Conservation (phyloP, 2,329 filamentous ascomycete genomes). For the Aureobasidium pullulans region DNA sequence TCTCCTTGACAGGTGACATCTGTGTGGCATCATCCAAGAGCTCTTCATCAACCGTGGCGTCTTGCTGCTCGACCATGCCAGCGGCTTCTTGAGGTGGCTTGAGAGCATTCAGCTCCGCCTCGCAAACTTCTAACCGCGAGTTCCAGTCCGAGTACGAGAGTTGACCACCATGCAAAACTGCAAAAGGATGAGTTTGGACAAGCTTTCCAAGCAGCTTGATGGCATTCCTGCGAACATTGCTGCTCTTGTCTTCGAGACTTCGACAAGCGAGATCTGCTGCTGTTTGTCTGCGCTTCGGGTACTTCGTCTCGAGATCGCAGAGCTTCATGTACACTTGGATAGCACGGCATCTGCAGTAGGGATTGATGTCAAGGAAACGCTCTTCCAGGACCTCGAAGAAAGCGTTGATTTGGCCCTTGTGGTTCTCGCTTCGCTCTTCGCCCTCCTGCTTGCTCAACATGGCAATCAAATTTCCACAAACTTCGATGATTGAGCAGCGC, state of each 20-base stretch:
- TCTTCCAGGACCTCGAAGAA: conserved; percentile 97
- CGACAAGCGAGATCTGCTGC: conserved; percentile 80
- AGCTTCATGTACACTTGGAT: conserved; percentile 91
- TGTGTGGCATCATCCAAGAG: conserved; percentile 86
- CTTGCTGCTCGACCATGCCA: conserved; percentile 60
- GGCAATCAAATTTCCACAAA: conserved; percentile 89
- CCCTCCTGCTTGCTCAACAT: conserved; percentile 80
- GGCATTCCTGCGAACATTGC: conserved; percentile 89
- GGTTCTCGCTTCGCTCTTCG: conserved; percentile 75
- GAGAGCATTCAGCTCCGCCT: conserved; percentile 71
- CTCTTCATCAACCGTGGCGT: conserved; percentile 62
- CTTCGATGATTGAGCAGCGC: conserved; percentile 87
- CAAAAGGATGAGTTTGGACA: conserved; percentile 91
- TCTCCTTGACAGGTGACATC: conserved; percentile 55
- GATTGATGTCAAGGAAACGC: conserved; percentile 91
- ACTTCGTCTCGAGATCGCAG: conserved; percentile 92
- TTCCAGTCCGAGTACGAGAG: conserved; percentile 82
- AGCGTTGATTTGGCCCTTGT: conserved; percentile 89
- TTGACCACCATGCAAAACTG: conserved; percentile 80
- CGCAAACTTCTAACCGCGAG: conserved; percentile 70
- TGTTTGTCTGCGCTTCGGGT: conserved; percentile 81
- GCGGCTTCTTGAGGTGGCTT: conserved; percentile 73
- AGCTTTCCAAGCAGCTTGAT: conserved; percentile 85
- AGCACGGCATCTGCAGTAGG: conserved; percentile 84
- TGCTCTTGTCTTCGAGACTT: conserved; percentile 95